These are phyloP conservation scores for Dothidotthia symphoricarpi DNA, from an alignment of 2,329 filamentous ascomycete species.

Conservation along the genomic window DNA sequence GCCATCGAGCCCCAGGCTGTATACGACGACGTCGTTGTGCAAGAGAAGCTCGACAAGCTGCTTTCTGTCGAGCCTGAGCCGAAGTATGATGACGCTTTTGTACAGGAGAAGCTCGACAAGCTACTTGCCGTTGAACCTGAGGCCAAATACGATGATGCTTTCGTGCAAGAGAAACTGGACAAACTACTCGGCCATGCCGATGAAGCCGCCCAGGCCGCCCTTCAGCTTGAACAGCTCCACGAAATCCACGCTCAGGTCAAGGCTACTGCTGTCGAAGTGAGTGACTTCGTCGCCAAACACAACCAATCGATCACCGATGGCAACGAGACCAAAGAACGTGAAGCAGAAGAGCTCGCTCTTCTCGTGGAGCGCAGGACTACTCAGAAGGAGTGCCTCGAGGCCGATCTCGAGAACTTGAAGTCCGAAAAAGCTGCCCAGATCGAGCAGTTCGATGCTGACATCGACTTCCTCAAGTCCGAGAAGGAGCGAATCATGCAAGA, in stretches of 20 bases:
- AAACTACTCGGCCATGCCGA: constrained; percentile 58
- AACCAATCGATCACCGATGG: constrained; percentile 72
- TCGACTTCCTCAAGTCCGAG: constrained; percentile 46
- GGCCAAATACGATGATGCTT: constrained; percentile 44
- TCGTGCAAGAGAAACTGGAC: constrained; percentile 57
- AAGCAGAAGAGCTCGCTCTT: constrained; percentile 74
- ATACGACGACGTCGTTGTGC: constrained; percentile 51
- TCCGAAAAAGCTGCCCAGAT: constrained; percentile 60
- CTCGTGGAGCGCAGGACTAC: constrained; percentile 73
- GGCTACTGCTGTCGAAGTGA: constrained; percentile 78
- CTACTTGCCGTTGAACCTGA: constrained; percentile 51
- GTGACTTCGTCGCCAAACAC: constrained; percentile 75
- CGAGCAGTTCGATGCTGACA: constrained; percentile 54
- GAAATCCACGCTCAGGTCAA: constrained; percentile 86
- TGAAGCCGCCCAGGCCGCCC: constrained; percentile 66
- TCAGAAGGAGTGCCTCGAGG: constrained; percentile 61
- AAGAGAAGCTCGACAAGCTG: constrained; percentile 56
- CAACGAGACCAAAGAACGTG: constrained; percentile 73
- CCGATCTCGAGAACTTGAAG: constrained; percentile 47
- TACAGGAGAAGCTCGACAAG: constrained; percentile 57
- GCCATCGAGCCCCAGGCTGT: constrained; percentile 36
- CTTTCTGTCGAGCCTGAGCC: constrained; percentile 47
- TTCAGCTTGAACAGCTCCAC: constrained; percentile 78
- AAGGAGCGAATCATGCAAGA: constrained; percentile 43
- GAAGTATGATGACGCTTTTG: constrained; percentile 55